A percentile compares a stretch with the other conserved stretches of the same genome.
These are phyloP conservation scores for Fusarium dlaminii DNA, from an alignment of 2,329 filamentous ascomycete species.

Conservation along the genomic window DNA sequence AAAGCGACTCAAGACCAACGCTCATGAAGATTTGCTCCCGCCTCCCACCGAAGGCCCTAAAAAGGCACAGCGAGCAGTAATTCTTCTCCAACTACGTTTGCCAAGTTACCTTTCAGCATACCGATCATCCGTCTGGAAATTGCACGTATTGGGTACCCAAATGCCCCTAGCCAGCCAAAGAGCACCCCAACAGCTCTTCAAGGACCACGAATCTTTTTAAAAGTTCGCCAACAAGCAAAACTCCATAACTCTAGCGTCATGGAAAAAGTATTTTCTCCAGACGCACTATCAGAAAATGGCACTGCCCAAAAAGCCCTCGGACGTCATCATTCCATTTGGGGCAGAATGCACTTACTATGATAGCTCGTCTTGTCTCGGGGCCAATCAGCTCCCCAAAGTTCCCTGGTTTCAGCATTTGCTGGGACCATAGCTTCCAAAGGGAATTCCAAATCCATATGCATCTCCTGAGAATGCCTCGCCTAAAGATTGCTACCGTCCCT, in stretches of 20 bases:
- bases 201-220: neutral
- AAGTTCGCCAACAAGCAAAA: neutral
- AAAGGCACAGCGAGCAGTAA: constrained; percentile 46
- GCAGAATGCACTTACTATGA: constrained; percentile 32
- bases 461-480: neutral
- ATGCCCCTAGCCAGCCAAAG: neutral
- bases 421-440: constrained; percentile 41
- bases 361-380: constrained; percentile 13
- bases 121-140: constrained; percentile 19
- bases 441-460: constrained; percentile 26
- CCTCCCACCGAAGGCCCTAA: neutral
- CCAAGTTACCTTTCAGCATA: constrained; percentile 55
- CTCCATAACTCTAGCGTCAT: constrained; percentile 35
- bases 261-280: constrained; percentile 37
- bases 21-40: constrained; percentile 40
- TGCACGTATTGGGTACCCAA: constrained; percentile 16
- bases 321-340: constrained; percentile 33
- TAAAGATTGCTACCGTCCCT: constrained; percentile 46
- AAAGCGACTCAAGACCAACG: constrained; percentile 20
- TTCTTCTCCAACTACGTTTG: constrained; percentile 61
- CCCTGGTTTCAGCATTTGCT: constrained; percentile 11
- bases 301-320: constrained; percentile 4
- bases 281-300: constrained; percentile 38
- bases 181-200: neutral
- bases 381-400: neutral